Base-by-base conservation (phyloP, 1,284 basidiomycete genomes). In the Malassezia vespertilionis region DNA sequence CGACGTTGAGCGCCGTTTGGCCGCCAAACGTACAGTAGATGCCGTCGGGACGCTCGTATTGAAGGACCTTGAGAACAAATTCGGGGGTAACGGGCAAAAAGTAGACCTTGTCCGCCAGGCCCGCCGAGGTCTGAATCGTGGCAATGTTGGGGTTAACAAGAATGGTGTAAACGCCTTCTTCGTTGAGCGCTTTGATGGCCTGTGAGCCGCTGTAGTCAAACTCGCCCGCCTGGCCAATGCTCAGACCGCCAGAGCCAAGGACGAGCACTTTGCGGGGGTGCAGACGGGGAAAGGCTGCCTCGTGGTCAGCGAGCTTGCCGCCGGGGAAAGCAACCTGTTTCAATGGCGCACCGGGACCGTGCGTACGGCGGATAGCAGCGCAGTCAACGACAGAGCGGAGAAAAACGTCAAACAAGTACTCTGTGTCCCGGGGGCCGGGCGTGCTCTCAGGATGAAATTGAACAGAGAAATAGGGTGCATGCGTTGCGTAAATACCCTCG, bases 401-500 rank as follows among this genome's bases (percentile, higher is more conserved):
- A 78, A 99, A 99, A 33, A 93, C 88, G 57, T 97, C 90, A 71
- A 97, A 99, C 49, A 99, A 78, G 76, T 95, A 97, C 73, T 97
- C 93, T 48, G 93, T 97, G 71, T 99, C 93, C 51, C 89, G 80
- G 21, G 93, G 93, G 32, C 93, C 93, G n/a, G 93, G 90, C 4
- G 86, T 89, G 31, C 87, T 91, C 73, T 99, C 93, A 30, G 93
- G 93, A 73, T 99, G 93, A 78, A 99, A 99, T 72, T 97, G 93
- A n/a, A 97, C 91, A 32, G 88, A 93, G 75, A 97, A 97, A 77
- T 86, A 93, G 2, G 91, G 91, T 26, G 55, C 61, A 68, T 81
- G 79, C 57, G 83, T 81, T 40, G 52, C 66, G 75, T 89, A 93
- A 65, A 97, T 93, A 62, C 93, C 93, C 73, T 99, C 93, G 73